Base-by-base conservation (phyloP, 2,329 filamentous ascomycete species). In the Helotiales sp. region DNA sequence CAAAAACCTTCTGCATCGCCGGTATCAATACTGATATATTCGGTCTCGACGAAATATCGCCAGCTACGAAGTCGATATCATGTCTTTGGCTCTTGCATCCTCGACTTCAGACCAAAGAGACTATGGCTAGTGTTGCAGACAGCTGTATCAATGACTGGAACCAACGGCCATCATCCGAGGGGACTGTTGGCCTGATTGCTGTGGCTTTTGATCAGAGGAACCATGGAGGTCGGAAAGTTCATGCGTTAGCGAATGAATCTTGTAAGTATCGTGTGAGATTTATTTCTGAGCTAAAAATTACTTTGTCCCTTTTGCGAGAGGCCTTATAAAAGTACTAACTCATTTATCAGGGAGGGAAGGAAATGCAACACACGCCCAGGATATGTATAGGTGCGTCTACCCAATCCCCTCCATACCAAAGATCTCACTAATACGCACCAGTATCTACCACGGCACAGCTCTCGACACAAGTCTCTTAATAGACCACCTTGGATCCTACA, bases 61-160 rank as follows among this genome's bases (percentile, higher is more conserved):
- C 82, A 0, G 65, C 77, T 2, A 79, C 82, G 20, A 79, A 84
- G 15, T 81, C 84, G 3, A 82, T 97, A 40, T 89, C 93, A 26
- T 92, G 91, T 74, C 86, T 98, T n/a, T 97, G 94, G 93, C 88
- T 98, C 13, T 86, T 97, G 20, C 93, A 98, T 77, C 92, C 92
- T 2, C 88, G 96, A 26, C 84, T 91, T 0, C 85, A 89, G 63
- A 87, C 83, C 0, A 89, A 91, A 76, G 87, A 87, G 64, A 86
- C 86, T 69, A 97, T 98, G 94, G 83, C 84, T 1, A 87, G 87
- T 30, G 86, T 96, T 63, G 94, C 93, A 2, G 81, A 84, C n/a
- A 85, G 86, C 6, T 83, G 88, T 13, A 84, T 97, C 59, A 79
- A 82, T n/a, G 85, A 88, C 8, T 96, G 90, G 88, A 89, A 91